Percentiles rank a stretch among this genome's conserved stretches.
These are phyloP conservation scores for Hirsutella rhossiliensis DNA, from an alignment of 2,329 filamentous ascomycete genomes.

Conservation along the genomic window DNA sequence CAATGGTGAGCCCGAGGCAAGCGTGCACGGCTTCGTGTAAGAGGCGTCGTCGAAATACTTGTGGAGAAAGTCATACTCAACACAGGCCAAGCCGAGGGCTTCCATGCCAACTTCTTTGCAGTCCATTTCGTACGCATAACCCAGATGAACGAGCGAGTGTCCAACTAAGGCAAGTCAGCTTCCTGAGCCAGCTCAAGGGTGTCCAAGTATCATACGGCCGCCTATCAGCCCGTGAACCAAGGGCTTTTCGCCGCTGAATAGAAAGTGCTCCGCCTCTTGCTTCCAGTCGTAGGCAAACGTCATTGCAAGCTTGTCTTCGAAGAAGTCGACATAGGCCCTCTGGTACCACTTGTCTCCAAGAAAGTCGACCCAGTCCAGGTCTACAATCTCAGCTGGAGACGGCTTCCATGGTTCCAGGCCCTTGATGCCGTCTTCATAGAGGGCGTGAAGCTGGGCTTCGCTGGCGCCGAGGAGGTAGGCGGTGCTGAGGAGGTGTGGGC, in stretches of 20 bases:
- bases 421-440: constrained; percentile 69
- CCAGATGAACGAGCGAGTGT: constrained; percentile 87
- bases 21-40: constrained; percentile 53
- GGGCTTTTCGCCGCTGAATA: constrained; percentile 64
- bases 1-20: constrained; percentile 49
- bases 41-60: constrained; percentile 60
- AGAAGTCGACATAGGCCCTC: constrained; percentile 86
- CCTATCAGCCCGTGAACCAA: constrained; percentile 70
- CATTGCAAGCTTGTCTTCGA: constrained; percentile 77
- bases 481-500: constrained; percentile 69
- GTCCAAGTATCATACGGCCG: constrained; percentile 46
- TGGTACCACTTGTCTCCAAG: constrained; percentile 73
- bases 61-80: constrained; percentile 47
- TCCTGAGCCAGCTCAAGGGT: not conserved
- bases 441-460: constrained; percentile 57
- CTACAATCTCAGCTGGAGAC: constrained; percentile 72
- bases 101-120: constrained; percentile 83
- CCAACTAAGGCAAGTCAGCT: constrained; percentile 45
- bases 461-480: constrained; percentile 76
- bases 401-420: constrained; percentile 69
- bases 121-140: constrained; percentile 83
- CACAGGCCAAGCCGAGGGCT: constrained; percentile 57
- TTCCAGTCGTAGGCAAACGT: constrained; percentile 74
- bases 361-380: constrained; percentile 77
- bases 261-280: constrained; percentile 59